Conservation (phyloP, 1,284 basidiomycete genomes). For the Pyrrhoderma noxium region DNA sequence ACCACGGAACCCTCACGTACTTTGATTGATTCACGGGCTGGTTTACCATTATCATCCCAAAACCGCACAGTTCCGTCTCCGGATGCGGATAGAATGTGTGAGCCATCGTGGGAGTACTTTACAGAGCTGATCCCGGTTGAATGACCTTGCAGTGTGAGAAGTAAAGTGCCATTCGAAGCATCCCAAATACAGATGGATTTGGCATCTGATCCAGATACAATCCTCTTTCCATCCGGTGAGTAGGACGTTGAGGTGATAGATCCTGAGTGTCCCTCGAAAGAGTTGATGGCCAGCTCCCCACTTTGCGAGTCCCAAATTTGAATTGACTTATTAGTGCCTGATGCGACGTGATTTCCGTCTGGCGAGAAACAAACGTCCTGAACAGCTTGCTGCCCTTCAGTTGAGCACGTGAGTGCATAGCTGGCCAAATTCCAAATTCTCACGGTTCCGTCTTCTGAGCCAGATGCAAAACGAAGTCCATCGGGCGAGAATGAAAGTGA, state of each 20-base stretch:
- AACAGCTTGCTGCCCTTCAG: too few species aligned
- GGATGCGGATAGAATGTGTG: neutral
- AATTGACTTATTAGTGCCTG: neutral
- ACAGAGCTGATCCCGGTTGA: too few species aligned
- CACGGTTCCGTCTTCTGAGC: conserved; percentile 14
- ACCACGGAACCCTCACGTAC: too few species aligned
- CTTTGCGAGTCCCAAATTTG: neutral
- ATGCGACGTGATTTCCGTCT: neutral
- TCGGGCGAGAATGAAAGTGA: conserved; percentile 12
- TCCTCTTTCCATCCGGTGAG: conserved; percentile 5
- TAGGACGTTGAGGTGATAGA: neutral
- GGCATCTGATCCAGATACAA: conserved; percentile 6
- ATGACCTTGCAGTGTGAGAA: too few species aligned
- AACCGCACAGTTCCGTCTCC: neutral
- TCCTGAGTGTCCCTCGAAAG: neutral
- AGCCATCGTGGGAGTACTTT: too few species aligned
- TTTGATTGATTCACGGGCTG: too few species aligned
- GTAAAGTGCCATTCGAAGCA: neutral
- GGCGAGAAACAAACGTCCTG: conserved; percentile 8
- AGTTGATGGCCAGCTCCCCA: neutral
- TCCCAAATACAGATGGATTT: conserved; percentile 3
- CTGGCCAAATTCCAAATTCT: conserved; percentile 17
- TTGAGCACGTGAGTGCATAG: neutral
- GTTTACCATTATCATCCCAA: neutral
- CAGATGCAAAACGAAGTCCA: conserved; percentile 3